Evolutionary conservation across 1,139 yeast genomes (phyloP), one percentile per base, ranked within the genome.

Genomic region (Lodderomyces oxycetoniae): DNA sequence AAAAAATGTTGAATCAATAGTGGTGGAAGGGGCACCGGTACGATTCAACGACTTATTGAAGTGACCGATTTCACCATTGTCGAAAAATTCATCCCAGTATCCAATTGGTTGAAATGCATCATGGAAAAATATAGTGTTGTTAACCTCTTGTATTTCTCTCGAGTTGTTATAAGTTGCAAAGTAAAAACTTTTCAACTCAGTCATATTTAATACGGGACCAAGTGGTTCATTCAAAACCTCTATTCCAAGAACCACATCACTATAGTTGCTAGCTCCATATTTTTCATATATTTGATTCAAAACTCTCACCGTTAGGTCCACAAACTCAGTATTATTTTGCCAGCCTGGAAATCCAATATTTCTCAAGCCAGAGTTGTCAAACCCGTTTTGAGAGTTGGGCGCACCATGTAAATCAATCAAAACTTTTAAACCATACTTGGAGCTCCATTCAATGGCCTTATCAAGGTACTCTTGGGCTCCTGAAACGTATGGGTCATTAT

Each of bases 351-450:
- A 52, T 13, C 61, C 60, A 14, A 59, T 55, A 38, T 68, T 70
- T 47, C 83, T 62, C 32, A 59, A 53, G 1, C 86, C 86, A 3
- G 82, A 75, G 50, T 78, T 78, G 46, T 79, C 85, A 50, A 78
- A 78, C n/a, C 85, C 85, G 50, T 79, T 78, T 47, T 78, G 85
- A 2, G 82, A 73, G 1, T 82, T 82, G 3, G 84, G 84, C 6
- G 68, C 75, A 17, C 84, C 84, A 47, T 79, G 85, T 36, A 78
- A 55, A 50, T 78, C 84, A 34, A 79, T 59, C 83, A 79, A 72
- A 8, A 75, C 77, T 42, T 71, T 74, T 35, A 78, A 52, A 20
- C 60, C 73, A 42, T 71, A 52, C 20, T 59, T 55, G 23, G 62
- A 48, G 16, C 78, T 69, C 86, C 86, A 78, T 17, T 52, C 62